Percentiles rank a stretch among this genome's conserved stretches.
Conservation (phyloP, 2,329 filamentous ascomycete species). For the Ceratocystis huliohia region DNA sequence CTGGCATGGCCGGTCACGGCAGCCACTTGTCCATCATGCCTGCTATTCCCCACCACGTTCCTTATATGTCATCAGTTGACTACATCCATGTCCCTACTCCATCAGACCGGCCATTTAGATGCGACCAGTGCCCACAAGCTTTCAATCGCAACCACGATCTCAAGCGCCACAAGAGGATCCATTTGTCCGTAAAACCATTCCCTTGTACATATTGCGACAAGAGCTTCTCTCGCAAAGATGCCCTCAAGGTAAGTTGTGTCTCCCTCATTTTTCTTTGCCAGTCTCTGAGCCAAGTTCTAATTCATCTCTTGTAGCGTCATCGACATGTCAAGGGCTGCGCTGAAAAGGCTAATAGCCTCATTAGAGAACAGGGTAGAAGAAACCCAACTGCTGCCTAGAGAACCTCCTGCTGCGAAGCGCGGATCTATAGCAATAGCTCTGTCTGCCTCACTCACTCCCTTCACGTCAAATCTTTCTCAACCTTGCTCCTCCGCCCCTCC, state of each 20-base stretch:
- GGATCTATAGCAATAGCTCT: no score
- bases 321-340: slow-evolving; percentile 53
- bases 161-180: slow-evolving; percentile 91
- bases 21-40: slow-evolving; percentile 60
- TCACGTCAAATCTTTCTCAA: not conserved
- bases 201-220: slow-evolving; percentile 87
- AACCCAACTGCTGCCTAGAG: not conserved
- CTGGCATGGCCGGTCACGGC: slow-evolving; percentile 63
- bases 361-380: slow-evolving; percentile 16
- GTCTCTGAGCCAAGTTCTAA: not conserved
- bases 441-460: no score
- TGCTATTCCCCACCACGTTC: slow-evolving; percentile 31
- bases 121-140: slow-evolving; percentile 79
- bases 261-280: not conserved
- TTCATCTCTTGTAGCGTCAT: slow-evolving; percentile 36
- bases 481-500: not conserved
- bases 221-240: slow-evolving; percentile 93
- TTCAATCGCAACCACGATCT: slow-evolving; percentile 96
- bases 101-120: slow-evolving; percentile 77
- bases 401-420: no score
- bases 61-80: slow-evolving; percentile 37
- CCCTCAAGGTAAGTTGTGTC: slow-evolving; percentile 63
- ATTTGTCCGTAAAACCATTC: slow-evolving; percentile 89
- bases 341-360: slow-evolving; percentile 25
- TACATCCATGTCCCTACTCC: slow-evolving; percentile 35